Evolutionary conservation across 2,329 filamentous ascomycete genomes (phyloP), one percentile per base, ranked within the genome.

Genomic region (Tolypocladium tropicale): DNA sequence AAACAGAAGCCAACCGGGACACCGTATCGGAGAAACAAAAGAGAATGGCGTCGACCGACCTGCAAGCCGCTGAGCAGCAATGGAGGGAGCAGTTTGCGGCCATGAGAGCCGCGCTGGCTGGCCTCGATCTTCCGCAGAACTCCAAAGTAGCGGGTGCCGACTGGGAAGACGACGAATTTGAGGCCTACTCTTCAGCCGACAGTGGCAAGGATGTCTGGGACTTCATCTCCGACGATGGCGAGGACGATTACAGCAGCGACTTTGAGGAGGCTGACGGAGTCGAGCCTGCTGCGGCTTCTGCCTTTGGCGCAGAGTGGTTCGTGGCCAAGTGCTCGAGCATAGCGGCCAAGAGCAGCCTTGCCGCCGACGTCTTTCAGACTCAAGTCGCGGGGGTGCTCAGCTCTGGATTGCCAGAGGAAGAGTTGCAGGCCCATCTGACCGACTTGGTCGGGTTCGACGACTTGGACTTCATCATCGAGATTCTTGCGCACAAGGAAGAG

Each of bases 381-480:
- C 91, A 96, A 68, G 82, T 97, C 37, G 73, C 84, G 41, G 87
- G 89, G 6, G 78, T 93, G 3, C 71, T 99, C 37, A 80, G 79
- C 9, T 89, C 90, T 5, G 73, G 75, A n/a, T 74, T 70, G 49
- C 78, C 82, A 34, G 88, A 96, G 57, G 89, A 95, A 57, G 90
- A 95, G 70, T 76, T 97, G n/a, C 93, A 97, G 69, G 92, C 91
- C 67, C 84, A 86, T 43, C 78, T 99, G 37, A 90, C 89, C 0
- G 94, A 99, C 64, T 82, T 96, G 48, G 78, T 99, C 58, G 94
- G 95, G 0, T 97, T 93, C 65, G 91, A 94, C 63, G 90, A 97
- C 66, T 77, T 99, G 21, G 93, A 99, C 61, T 85, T 99, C 64
- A 87, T 97, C 54, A 92, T 92, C 59, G 90, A 96, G 60, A 76